phyloP scores from a whole-genome alignment of 2,329 filamentous ascomycete genomes.

The Macroventuria anomochaeta region DNA sequence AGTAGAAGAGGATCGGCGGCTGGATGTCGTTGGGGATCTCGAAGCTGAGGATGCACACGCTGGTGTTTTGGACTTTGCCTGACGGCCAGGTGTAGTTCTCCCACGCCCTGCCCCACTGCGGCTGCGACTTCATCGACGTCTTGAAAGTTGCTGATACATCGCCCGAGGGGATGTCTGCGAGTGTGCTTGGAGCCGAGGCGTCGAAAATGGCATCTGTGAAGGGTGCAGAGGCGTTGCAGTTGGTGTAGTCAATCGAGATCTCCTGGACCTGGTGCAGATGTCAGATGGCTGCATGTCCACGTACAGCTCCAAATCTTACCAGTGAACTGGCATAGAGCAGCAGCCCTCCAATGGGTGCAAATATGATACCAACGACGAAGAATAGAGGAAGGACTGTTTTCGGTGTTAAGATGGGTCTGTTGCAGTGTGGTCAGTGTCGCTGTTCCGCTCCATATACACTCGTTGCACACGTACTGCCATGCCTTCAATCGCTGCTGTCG shows the following conservation, averaged over 20 bases:
- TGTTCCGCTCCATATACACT: background rate
- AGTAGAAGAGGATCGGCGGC: conserved; percentile 89
- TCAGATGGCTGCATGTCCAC: conserved; percentile 17
- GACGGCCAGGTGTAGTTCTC: conserved; percentile 48
- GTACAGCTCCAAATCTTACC: conserved; percentile 57
- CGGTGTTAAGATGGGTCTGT: conserved; percentile 88
- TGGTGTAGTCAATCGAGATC: conserved; percentile 86
- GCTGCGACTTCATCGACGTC: conserved; percentile 47
- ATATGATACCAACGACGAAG: conserved; percentile 88
- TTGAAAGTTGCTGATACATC: conserved; percentile 76
- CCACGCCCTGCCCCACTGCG: conserved; percentile 43
- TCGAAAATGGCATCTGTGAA: conserved; percentile 25
- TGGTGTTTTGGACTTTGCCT: conserved; percentile 43
- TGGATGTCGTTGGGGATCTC: conserved; percentile 78
- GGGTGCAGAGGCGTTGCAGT: conserved; percentile 69
- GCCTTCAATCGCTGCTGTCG: conserved; percentile 96
- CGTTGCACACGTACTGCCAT: conserved; percentile 79
- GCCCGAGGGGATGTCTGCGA: conserved; percentile 61
- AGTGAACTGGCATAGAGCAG: conserved; percentile 84
- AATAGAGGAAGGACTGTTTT: conserved; percentile 93
- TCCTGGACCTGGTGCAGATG: conserved; percentile 75
- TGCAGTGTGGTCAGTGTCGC: conserved; percentile 48
- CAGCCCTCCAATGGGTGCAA: conserved; percentile 88
- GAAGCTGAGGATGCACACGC: conserved; percentile 76
- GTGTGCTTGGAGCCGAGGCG: conserved; percentile 34